Conservation (phyloP, 371 early-diverging fungal species). For the Conidiobolus incongruus region DNA sequence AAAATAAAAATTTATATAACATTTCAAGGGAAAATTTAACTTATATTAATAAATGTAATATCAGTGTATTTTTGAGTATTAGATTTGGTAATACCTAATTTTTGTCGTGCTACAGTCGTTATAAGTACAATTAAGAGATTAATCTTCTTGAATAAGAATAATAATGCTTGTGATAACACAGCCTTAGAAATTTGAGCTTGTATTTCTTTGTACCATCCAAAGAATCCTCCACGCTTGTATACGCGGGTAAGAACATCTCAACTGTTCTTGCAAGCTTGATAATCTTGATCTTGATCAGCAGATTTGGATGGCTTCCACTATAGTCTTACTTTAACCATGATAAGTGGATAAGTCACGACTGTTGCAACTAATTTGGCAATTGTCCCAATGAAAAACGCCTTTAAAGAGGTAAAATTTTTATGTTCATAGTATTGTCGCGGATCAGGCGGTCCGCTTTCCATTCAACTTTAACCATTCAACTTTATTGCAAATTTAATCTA, state of each 20-base stretch:
- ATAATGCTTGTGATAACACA: slow-evolving; percentile 80
- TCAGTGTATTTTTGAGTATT: no score
- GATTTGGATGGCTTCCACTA: slow-evolving; percentile 77
- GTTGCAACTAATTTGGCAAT: slow-evolving; percentile 80
- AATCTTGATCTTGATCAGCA: slow-evolving; percentile 18
- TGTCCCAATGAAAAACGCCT: slow-evolving; percentile 77
- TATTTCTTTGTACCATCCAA: no score
- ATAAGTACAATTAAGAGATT: slow-evolving; percentile 1
- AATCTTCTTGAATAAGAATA: slow-evolving; percentile 64
- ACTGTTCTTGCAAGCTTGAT: slow-evolving; percentile 50
- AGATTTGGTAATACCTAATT: no score
- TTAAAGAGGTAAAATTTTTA: slow-evolving; percentile 32
- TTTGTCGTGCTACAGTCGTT: no score
- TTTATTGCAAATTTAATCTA: no score
- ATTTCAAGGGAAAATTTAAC: no score
- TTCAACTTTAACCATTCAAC: no score
- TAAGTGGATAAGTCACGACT: slow-evolving; percentile 77
- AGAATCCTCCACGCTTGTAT: no score
- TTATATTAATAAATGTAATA: no score
- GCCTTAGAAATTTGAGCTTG: slow-evolving; percentile 90
- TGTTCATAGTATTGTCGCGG: slow-evolving; percentile 11
- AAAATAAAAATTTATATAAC: no score
- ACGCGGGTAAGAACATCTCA: slow-evolving; percentile 70
- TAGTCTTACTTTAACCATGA: slow-evolving; percentile 91
- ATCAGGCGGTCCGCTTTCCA: no score